Conservation (phyloP, 2,329 filamentous ascomycete species). For the Apiospora phragmitis region DNA sequence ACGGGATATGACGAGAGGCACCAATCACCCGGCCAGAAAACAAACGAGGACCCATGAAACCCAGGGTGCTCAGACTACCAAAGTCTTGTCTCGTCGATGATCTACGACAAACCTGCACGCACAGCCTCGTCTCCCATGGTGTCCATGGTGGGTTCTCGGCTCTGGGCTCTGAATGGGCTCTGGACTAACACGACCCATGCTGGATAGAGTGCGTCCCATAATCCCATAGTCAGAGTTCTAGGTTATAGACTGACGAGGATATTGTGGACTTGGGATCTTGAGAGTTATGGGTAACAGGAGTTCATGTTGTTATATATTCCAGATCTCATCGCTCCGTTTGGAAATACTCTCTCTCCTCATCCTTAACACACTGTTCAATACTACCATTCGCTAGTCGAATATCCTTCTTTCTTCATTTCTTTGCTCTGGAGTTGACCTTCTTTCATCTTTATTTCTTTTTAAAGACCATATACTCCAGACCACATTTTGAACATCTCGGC, state of each 20-base stretch:
- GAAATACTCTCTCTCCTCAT: background rate
- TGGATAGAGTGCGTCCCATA: background rate
- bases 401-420: slow-evolving; percentile 6
- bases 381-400: slow-evolving; percentile 6
- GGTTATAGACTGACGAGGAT: background rate
- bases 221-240: background rate
- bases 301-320: background rate
- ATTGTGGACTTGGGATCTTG: background rate
- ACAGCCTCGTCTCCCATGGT: background rate
- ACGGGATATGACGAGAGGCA: background rate
- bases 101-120: slow-evolving; percentile 1
- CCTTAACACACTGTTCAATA: background rate
- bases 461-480: background rate
- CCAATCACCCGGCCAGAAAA: background rate
- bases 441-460: background rate
- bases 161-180: background rate
- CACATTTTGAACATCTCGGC: background rate
- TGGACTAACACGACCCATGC: background rate
- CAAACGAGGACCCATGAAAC: background rate
- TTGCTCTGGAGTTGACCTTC: slow-evolving; percentile 6
- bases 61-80: slow-evolving; percentile 4
- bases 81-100: slow-evolving; percentile 8
- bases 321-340: background rate
- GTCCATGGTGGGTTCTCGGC: background rate
- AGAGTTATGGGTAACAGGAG: background rate